Base-by-base conservation (phyloP, 495 filamentous ascomycete species). In the Aspergillus leporis region DNA sequence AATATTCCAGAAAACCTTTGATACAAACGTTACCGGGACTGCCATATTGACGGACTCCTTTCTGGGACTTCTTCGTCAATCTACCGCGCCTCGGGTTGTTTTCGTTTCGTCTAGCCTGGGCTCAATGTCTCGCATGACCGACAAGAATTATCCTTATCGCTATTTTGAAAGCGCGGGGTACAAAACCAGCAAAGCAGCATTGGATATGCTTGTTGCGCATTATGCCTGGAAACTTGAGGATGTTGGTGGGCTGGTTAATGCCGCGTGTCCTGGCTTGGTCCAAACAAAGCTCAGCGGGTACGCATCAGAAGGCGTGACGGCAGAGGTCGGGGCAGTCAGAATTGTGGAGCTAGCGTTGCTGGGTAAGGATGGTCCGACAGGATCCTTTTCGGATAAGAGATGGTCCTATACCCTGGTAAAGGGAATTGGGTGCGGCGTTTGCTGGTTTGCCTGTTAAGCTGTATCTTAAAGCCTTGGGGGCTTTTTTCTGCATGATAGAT, bases 191-290 rank as follows among this genome's bases (percentile, higher is more conserved):
- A 55, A 55, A 18, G 52, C 36, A 4, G 52, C 52, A 1, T 10
- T 55, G 10, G 45, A 55, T 46, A 28, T 55, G 34, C 18, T 55
- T 21, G 23, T n/a, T 14, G 18, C 12, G 21, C 18, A 43, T 25
- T 43, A 43, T 43, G 10, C 31, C 6, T 0, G 18, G 8, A 4
- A 18, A 16, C 21, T 55, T 0, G 16, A 55, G 34, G 36, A 38
- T 28, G 21, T 5, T 2, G 22, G 21, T 40, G 38, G 18, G 1
- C 19, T 28, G 52, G 52, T 55, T 9, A 45, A 43, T 23, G n/a
- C 52, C 1, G 52, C 43, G 22, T 55, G 19, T 43, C 52, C 52
- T 16, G 36, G 52, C 5, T 19, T 19, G 18, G 51, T 53, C 31
- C 16, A 38, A 5, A 53, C 31, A 3, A 53, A 53, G 12, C 5